Evolutionary conservation across 2,329 filamentous ascomycete genomes (phyloP).

Genomic region (Calycina herbarum): DNA sequence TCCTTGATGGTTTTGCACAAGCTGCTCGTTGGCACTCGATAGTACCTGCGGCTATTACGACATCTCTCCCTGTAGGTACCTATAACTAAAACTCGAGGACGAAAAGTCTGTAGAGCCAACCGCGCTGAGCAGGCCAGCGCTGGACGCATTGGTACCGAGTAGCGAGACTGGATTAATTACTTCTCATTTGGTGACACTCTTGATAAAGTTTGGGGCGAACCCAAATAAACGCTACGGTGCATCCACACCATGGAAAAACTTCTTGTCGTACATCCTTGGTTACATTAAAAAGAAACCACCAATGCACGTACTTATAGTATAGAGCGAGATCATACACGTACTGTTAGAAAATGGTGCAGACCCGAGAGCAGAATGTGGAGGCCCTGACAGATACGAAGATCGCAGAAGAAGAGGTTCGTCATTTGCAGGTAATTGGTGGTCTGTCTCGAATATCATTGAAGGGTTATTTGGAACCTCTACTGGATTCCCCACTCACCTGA

Average conservation of each 20-base stretch:
- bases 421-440: neutral
- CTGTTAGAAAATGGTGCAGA: neutral
- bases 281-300: neutral
- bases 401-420: neutral
- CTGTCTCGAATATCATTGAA: neutral
- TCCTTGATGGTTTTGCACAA: neutral
- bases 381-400: no score
- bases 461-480: neutral
- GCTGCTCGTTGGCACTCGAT: neutral
- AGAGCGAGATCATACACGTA: neutral
- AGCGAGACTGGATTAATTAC: neutral
- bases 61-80: neutral
- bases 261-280: neutral
- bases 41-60: neutral
- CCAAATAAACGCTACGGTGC: neutral
- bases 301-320: neutral
- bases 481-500: neutral
- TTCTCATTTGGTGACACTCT: neutral
- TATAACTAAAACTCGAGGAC: neutral
- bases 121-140: neutral
- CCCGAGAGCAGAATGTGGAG: neutral
- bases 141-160: neutral
- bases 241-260: neutral
- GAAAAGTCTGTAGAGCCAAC: neutral
- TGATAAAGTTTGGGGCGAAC: neutral